These are phyloP conservation scores for Tylopilus rubrobrunneus DNA, from an alignment of 768 basidiomycete genomes.

Conservation along the genomic window DNA sequence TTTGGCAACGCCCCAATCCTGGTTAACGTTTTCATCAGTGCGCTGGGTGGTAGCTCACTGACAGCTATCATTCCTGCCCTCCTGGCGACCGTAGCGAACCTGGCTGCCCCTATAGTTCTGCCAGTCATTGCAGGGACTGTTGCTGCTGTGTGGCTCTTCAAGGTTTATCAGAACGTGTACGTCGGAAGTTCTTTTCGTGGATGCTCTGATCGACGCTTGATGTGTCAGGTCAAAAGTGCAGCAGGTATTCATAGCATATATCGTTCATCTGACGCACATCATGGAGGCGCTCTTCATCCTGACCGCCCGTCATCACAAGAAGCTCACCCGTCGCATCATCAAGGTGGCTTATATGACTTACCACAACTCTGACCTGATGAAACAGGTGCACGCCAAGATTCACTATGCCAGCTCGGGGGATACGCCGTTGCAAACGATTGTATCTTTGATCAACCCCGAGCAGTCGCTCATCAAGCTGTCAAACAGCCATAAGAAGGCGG, in stretches of 20 bases:
- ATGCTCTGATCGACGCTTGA: background rate
- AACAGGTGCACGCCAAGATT: background rate
- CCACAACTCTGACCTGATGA: background rate
- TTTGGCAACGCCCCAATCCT: background rate
- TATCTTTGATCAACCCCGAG: background rate
- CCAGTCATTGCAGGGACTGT: background rate
- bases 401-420: background rate
- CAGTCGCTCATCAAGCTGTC: no score
- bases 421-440: background rate
- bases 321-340: background rate
- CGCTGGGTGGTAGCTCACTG: background rate
- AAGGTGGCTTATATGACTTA: background rate
- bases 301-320: background rate
- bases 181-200: background rate
- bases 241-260: background rate
- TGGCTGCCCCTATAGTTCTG: no score
- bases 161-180: background rate
- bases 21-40: background rate
- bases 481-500: no score
- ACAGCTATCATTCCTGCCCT: background rate
- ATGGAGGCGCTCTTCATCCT: background rate
- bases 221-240: background rate
- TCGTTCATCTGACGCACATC: background rate
- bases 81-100: no score
- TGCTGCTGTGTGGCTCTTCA: background rate